phyloP scores from a whole-genome alignment of 2,329 filamentous ascomycete species.

The Magnaporthiopsis incrustans region DNA sequence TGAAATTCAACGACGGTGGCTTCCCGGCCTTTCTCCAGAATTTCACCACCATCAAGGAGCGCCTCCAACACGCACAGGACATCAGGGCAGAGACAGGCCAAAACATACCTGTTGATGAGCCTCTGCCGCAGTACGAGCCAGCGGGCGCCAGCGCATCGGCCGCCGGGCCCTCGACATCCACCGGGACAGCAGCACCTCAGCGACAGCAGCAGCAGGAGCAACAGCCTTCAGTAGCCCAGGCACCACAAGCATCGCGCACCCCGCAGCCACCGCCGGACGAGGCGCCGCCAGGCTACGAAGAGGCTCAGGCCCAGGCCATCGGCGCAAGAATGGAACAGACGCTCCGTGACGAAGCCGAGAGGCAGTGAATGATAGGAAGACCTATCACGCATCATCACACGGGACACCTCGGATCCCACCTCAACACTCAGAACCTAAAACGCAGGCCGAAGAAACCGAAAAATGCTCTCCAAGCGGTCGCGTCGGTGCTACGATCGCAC shows the following conservation, averaged over 20 bases:
- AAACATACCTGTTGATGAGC: conserved; percentile 63
- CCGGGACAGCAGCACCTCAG: conserved; percentile 16
- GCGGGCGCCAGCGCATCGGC: conserved; percentile 14
- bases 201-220: conserved; percentile 18
- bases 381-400: not conserved
- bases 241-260: conserved; percentile 13
- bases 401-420: not conserved
- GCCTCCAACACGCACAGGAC: conserved; percentile 72
- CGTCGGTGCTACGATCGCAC: not conserved
- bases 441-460: not conserved
- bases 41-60: conserved; percentile 79
- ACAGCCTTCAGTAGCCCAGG: conserved; percentile 9
- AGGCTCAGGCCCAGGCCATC: conserved; percentile 68
- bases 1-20: conserved; percentile 93
- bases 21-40: conserved; percentile 81
- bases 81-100: conserved; percentile 61
- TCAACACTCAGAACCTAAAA: not conserved
- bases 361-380: conserved; percentile 26
- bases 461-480: not conserved
- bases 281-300: conserved; percentile 85
- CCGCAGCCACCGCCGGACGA: conserved; percentile 49
- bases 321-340: conserved; percentile 57
- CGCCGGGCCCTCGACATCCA: conserved; percentile 14
- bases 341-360: conserved; percentile 65
- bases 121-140: conserved; percentile 76